These are phyloP conservation scores for Auxenochlorella protothecoides DNA, from an alignment of 139 green algal genomes.

Conservation along the genomic window DNA sequence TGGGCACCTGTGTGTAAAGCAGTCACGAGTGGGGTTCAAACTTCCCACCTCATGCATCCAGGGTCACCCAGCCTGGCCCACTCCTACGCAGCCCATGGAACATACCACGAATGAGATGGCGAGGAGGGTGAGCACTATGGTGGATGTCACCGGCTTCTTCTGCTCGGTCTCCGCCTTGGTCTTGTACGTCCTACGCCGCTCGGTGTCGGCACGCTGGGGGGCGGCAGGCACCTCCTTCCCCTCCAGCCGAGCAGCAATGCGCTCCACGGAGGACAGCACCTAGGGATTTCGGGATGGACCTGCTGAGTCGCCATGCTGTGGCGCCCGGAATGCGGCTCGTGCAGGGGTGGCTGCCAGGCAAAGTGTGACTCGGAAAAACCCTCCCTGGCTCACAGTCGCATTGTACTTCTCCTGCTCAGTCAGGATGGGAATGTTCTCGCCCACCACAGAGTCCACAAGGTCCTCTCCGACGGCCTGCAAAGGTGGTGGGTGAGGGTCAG, in stretches of 20 bases:
- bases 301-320: no score
- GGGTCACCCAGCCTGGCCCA: no score
- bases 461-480: constrained; percentile 2
- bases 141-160: constrained; percentile 61
- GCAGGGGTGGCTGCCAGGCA: no score
- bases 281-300: no score
- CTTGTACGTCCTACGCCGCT: constrained; percentile 67
- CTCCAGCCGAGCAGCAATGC: constrained; percentile 72
- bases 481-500: not conserved
- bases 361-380: no score
- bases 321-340: no score
- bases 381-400: constrained; percentile 35
- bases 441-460: constrained; percentile 34
- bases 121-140: constrained; percentile 60
- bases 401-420: constrained; percentile 59
- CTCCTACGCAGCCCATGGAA: no score
- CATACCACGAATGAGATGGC: no score
- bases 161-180: constrained; percentile 83
- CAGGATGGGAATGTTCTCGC: constrained; percentile 91
- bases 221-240: constrained; percentile 36
- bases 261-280: constrained; percentile 43
- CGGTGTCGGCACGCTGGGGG: constrained; percentile 33
- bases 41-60: no score
- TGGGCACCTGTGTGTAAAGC: no score
- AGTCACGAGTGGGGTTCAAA: no score